Percentiles rank a stretch among this genome's conserved stretches.
phyloP scores from a whole-genome alignment of 176 grass and related monocot genomes.

The Stipa capillata region DNA sequence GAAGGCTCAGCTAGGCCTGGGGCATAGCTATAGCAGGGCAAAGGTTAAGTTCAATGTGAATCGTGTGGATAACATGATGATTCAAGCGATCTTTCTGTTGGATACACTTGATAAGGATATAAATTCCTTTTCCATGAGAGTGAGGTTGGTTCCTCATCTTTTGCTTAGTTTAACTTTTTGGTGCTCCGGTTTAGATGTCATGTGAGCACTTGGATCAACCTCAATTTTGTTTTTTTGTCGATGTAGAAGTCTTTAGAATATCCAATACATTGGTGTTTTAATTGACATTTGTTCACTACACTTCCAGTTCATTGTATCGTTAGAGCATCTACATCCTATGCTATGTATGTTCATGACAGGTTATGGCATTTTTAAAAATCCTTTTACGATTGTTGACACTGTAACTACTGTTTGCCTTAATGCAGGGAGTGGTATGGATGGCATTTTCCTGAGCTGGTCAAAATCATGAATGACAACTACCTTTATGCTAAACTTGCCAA shows the following conservation, averaged over 20 bases:
- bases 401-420: no score
- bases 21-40: constrained; percentile 77
- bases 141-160: constrained; percentile 36
- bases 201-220: neutral
- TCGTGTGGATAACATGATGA: constrained; percentile 88
- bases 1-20: constrained; percentile 60
- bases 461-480: constrained; percentile 78
- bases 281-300: neutral
- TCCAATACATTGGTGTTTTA: neutral
- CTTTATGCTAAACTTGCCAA: constrained; percentile 70
- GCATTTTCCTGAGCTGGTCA: constrained; percentile 78
- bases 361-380: no score
- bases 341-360: no score
- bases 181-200: neutral
- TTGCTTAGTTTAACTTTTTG: neutral
- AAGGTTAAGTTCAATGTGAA: constrained; percentile 96
- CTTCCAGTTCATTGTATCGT: neutral
- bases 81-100: constrained; percentile 77
- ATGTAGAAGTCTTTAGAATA: neutral
- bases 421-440: constrained; percentile 79
- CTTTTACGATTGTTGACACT: no score
- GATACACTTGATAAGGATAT: constrained; percentile 82
- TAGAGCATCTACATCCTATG: no score
- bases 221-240: neutral
- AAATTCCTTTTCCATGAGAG: constrained; percentile 77